These are phyloP conservation scores for Aureobasidium sp. DNA, from an alignment of 2,329 filamentous ascomycete species.

Conservation along the genomic window DNA sequence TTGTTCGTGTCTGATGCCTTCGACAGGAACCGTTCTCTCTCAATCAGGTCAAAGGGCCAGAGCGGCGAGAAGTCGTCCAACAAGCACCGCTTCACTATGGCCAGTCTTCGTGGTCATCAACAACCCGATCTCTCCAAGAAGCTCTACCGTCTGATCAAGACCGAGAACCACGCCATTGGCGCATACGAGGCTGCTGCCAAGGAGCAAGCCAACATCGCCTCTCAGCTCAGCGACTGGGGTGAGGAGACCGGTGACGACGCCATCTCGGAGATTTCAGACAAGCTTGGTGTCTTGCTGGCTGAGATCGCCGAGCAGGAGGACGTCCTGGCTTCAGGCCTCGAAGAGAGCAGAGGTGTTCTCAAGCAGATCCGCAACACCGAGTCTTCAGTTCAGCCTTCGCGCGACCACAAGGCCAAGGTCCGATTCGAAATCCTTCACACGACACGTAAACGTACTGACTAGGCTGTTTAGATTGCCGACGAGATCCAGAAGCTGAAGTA, in stretches of 20 bases:
- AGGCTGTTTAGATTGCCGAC: conserved; percentile 55
- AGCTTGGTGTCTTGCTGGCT: conserved; percentile 82
- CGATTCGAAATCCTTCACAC: background rate
- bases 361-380: conserved; percentile 96
- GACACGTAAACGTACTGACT: conserved; percentile 1
- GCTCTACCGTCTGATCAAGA: conserved; percentile 89
- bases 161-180: conserved; percentile 77
- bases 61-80: conserved; percentile 32
- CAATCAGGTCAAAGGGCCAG: conserved; percentile 58
- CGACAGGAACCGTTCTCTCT: conserved; percentile 49
- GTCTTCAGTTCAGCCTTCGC: conserved; percentile 84
- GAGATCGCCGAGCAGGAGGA: conserved; percentile 96
- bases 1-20: background rate
- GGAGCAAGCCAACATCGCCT: conserved; percentile 76
- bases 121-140: conserved; percentile 85
- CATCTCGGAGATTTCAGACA: conserved; percentile 86
- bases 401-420: conserved; percentile 72
- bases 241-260: conserved; percentile 82
- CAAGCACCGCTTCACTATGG: conserved; percentile 73
- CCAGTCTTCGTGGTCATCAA: conserved; percentile 71
- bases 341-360: conserved; percentile 71
- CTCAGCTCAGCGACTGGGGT: conserved; percentile 93
- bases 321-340: conserved; percentile 71
- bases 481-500: conserved; percentile 87
- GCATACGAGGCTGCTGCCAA: conserved; percentile 78